Base-by-base conservation (phyloP, 2,329 filamentous ascomycete species). In the Curvularia hawaiiensis region DNA sequence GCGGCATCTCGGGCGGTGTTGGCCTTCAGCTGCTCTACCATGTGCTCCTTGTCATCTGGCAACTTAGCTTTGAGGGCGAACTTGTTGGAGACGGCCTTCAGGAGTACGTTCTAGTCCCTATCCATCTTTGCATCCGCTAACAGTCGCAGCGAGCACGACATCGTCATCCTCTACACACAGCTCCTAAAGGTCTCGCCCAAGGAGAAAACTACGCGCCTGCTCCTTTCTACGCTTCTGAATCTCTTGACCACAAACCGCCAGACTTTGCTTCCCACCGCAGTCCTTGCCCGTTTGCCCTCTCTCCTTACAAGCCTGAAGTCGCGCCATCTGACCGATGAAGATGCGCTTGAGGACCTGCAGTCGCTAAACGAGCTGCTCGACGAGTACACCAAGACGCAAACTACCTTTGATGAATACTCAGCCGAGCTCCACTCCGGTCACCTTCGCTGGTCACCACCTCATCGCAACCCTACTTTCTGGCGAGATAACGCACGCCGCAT, bases 1-100 rank as follows among this genome's bases (percentile, higher is more conserved):
- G 92, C 59, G 80, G 83, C 40, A 78, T 88, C 44, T 78, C 80
- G 56, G 92, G 92, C 48, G 92, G 92, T 9, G 91, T 99, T 58
- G 92, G 92, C 2, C 81, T 99, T 40, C 95, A 99, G 76, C 84
- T 98, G 40, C 84, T 99, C 40, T 99, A 99, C 75, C 92, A 97
- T 71, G 90, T 97, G 16, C 84, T 99, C 22, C 83, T 99, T 50
- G 93, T 96, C 12, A 81, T 99, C 57, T 99, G 95, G 95, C 93
- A 98, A 80, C 83, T 99, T 66, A 97, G 92, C 73, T 99, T 99
- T 66, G 95, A 98, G 75, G 86, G 83, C 30, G 77, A 81, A 56
- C 75, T 86, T 12, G 82, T 90, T 48, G 91, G 92, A 12, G 88
- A 89, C 58, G 92, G 94, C 41, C 82, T 99, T 56, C 91, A 98